Conservation (phyloP, 257 asterid species). For the Lithospermum erythrorhizon region DNA sequence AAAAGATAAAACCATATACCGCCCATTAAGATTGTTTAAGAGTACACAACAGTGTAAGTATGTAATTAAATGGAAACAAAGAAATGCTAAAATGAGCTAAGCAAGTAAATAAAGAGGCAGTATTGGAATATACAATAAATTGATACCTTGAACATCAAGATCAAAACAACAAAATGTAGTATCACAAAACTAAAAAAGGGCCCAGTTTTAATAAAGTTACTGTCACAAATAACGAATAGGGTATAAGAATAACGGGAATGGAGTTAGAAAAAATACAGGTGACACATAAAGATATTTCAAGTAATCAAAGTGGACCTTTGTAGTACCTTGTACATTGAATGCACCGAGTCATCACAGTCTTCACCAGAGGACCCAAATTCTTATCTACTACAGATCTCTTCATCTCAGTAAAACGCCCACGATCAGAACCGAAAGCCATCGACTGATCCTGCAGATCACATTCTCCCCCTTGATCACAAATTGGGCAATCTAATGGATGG, state of each 20-base stretch:
- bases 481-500: constrained; percentile 96
- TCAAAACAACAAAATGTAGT: neutral
- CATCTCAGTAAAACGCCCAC: constrained; percentile 87
- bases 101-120: neutral
- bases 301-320: neutral
- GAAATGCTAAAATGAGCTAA: neutral
- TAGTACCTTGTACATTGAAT: constrained; percentile 80
- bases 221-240: too few species aligned
- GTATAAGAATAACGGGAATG: neutral
- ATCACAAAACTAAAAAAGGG: neutral
- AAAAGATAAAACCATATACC: too few species aligned
- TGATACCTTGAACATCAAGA: neutral
- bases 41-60: neutral
- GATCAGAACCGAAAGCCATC: constrained; percentile 96
- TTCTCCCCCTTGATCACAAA: constrained; percentile 99
- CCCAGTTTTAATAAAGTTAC: neutral
- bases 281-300: neutral
- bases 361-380: constrained; percentile 92
- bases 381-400: constrained; percentile 96
- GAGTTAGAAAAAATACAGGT: neutral
- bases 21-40: neutral
- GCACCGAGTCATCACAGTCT: constrained; percentile 96
- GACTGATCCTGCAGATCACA: constrained; percentile 97
- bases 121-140: too few species aligned
- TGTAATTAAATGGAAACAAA: neutral